Evolutionary conservation across 2,329 filamentous ascomycete genomes (phyloP).

Genomic region (Stagonosporopsis chrysanthemi): DNA sequence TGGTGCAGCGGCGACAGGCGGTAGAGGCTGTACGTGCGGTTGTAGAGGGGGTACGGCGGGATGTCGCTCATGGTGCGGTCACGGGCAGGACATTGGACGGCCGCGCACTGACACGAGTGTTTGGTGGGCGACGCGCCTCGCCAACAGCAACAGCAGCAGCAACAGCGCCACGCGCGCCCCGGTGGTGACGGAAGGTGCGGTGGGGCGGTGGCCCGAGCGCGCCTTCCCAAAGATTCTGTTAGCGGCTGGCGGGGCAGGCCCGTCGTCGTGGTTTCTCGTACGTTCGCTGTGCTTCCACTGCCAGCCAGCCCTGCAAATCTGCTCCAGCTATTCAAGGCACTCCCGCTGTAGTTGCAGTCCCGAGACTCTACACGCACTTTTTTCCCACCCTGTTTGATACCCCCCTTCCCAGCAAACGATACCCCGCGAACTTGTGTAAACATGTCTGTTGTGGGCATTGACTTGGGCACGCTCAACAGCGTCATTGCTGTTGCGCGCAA

Average conservation of each 20-base stretch:
- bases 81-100: neutral
- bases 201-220: slow-evolving; percentile 7
- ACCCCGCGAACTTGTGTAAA: slow-evolving; percentile 48
- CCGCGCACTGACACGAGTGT: neutral
- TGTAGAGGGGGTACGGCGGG: slow-evolving; percentile 56
- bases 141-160: too few relatives aligned
- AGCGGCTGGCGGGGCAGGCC: slow-evolving; percentile 12
- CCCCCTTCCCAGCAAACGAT: slow-evolving; percentile 21
- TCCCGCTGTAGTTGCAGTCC: slow-evolving; percentile 13
- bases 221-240: slow-evolving; percentile 10
- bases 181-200: slow-evolving; percentile 15
- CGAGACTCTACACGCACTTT: slow-evolving; percentile 14
- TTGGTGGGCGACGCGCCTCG: neutral
- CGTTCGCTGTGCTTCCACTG: slow-evolving; percentile 18
- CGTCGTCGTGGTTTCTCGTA: slow-evolving; percentile 8
- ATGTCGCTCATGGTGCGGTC: slow-evolving; percentile 43
- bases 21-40: slow-evolving; percentile 62
- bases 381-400: slow-evolving; percentile 21
- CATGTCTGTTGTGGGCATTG: slow-evolving; percentile 78
- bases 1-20: slow-evolving; percentile 63
- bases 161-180: too few relatives aligned
- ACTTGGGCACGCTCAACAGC: slow-evolving; percentile 96
- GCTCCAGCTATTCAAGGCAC: slow-evolving; percentile 16
- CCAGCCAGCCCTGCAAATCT: slow-evolving; percentile 20
- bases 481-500: slow-evolving; percentile 97